phyloP scores from a whole-genome alignment of 108 stramenopile species.

The Licmophora abbreviata region DNA sequence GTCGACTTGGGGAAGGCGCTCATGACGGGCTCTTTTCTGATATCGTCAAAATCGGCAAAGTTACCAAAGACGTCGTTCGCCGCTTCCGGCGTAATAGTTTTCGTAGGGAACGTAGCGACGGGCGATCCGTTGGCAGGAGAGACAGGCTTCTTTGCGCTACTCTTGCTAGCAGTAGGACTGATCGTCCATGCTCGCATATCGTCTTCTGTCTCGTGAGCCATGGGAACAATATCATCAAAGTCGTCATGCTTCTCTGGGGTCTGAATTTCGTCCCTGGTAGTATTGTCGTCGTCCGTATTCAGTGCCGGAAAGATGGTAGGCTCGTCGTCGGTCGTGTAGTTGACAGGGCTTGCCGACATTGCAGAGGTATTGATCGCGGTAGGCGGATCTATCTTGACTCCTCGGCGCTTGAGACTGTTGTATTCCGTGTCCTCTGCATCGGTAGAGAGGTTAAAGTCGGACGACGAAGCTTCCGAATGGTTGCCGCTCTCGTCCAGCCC shows the following conservation, averaged over 20 bases:
- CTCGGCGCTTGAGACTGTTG: conserved; percentile 45
- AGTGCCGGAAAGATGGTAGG: conserved; percentile 45
- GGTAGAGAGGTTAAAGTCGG: conserved; percentile 50
- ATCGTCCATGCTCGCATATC: conserved; percentile 52
- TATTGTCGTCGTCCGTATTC: conserved; percentile 42
- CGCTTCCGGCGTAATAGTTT: neutral
- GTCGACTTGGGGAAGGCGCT: conserved; percentile 5
- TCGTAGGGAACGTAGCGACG: neutral
- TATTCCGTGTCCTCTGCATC: conserved; percentile 78
- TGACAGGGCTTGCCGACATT: conserved; percentile 17
- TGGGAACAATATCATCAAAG: conserved; percentile 14
- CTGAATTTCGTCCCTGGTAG: neutral
- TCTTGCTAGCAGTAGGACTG: conserved; percentile 20
- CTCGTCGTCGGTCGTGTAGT: conserved; percentile 37
- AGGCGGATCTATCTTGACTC: conserved; percentile 67
- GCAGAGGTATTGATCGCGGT: conserved; percentile 8
- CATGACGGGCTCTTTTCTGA: neutral
- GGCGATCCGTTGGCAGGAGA: neutral
- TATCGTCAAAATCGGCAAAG: conserved; percentile 35
- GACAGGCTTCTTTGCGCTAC: conserved; percentile 2
- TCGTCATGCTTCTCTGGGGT: conserved; percentile 5
- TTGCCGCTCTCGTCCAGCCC: neutral
- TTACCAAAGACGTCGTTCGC: conserved; percentile 18
- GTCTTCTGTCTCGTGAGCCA: conserved; percentile 27
- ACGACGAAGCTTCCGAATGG: conserved; percentile 17